These are phyloP conservation scores for Aureobasidium lini DNA, from an alignment of 2,329 filamentous ascomycete genomes.

Conservation along the genomic window DNA sequence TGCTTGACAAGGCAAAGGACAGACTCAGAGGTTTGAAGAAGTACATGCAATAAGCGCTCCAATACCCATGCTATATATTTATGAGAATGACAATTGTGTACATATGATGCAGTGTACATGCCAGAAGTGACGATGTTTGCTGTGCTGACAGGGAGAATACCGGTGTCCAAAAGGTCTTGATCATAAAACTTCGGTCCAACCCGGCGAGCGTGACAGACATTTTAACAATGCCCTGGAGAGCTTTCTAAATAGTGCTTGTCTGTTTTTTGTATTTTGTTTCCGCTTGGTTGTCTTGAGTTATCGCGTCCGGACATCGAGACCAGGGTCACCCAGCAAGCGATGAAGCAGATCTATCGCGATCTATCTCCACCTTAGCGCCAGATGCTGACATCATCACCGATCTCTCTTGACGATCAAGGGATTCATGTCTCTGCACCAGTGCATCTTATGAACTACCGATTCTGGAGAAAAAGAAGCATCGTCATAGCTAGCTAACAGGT, in stretches of 20 bases:
- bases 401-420: neutral
- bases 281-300: no score
- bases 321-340: neutral
- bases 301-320: no score
- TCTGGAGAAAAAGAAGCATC: neutral
- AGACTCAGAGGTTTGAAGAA: conserved; percentile 42
- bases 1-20: conserved; percentile 49
- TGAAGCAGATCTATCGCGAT: neutral
- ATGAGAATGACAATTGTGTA: no score
- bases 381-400: conserved; percentile 10
- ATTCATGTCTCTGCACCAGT: neutral
- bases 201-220: no score
- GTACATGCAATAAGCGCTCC: conserved; percentile 30
- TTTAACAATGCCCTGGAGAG: no score
- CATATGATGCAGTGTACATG: no score
- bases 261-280: no score
- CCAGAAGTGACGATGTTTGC: no score
- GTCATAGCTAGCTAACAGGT: conserved; percentile 1
- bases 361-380: neutral
- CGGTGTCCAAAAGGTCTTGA: no score
- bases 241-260: no score
- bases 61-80: neutral
- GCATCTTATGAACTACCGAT: neutral
- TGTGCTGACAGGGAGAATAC: no score
- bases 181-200: no score